These are phyloP conservation scores for Avena insularis DNA, from an alignment of 176 grass and related monocot genomes.

Conservation along the genomic window DNA sequence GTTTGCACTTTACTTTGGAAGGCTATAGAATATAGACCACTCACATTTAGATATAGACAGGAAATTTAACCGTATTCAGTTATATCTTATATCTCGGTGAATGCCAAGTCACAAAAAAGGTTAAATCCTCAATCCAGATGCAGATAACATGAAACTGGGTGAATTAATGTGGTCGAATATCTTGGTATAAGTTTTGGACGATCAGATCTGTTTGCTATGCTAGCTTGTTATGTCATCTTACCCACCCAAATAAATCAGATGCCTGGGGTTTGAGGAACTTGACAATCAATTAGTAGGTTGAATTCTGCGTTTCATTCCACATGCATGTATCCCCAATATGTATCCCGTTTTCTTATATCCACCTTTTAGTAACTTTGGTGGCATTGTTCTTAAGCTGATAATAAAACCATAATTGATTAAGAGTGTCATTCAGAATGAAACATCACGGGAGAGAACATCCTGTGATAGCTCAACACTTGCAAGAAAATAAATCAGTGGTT, in stretches of 20 bases:
- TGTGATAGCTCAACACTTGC: conserved; percentile 2
- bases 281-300: conserved; percentile 20
- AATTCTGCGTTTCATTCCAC: conserved; percentile 22
- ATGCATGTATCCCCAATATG: not conserved
- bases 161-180: conserved; percentile 7
- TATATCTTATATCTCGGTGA: not conserved
- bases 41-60: conserved; percentile 16
- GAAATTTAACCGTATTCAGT: not conserved
- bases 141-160: conserved; percentile 7
- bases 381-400: conserved; percentile 4
- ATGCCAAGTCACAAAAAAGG: not conserved
- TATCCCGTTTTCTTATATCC: conserved; percentile 29
- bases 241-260: conserved; percentile 11
- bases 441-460: not conserved
- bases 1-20: conserved; percentile 32
- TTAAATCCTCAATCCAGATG: not conserved
- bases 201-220: not conserved
- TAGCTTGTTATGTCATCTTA: conserved; percentile 25
- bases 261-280: conserved; percentile 25
- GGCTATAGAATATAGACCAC: conserved; percentile 9
- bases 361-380: not conserved
- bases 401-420: conserved; percentile 24
- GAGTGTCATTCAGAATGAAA: conserved; percentile 20
- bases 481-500: conserved; percentile 21
- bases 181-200: conserved; percentile 9